phyloP scores from a whole-genome alignment of 1,139 yeast genomes.

The Taiozyma sp. region DNA sequence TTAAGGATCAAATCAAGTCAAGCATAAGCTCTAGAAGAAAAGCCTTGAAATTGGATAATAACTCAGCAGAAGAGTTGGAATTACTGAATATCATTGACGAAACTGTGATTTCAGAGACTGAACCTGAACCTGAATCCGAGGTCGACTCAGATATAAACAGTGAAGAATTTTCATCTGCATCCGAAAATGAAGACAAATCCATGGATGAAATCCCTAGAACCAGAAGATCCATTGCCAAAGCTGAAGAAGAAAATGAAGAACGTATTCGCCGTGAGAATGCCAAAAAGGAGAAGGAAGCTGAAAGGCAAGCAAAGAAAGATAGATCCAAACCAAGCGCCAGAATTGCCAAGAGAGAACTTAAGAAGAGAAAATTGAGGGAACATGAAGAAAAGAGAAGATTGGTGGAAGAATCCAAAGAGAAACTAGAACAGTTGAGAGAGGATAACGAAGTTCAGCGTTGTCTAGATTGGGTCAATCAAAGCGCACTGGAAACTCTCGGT shows the following conservation, averaged over 20 bases:
- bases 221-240: constrained; percentile 23
- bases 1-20: constrained; percentile 49
- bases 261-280: constrained; percentile 17
- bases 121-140: constrained; percentile 26
- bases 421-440: constrained; percentile 30
- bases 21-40: constrained; percentile 60
- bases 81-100: constrained; percentile 36
- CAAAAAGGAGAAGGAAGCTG: constrained; percentile 21
- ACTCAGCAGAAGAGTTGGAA: constrained; percentile 39
- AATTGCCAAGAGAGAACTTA: constrained; percentile 28
- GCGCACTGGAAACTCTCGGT: constrained; percentile 48
- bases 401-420: constrained; percentile 27
- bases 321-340: constrained; percentile 27
- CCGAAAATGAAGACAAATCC: constrained; percentile 3
- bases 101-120: constrained; percentile 31
- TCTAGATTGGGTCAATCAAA: constrained; percentile 57
- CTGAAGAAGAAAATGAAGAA: constrained; percentile 13
- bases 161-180: constrained; percentile 5
- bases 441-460: constrained; percentile 43
- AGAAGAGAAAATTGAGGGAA: constrained; percentile 26
- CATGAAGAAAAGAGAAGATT: constrained; percentile 32
- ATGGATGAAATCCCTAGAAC: constrained; percentile 23
- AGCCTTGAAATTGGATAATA: constrained; percentile 40
- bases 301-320: constrained; percentile 25
- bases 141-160: constrained; percentile 3